Conservation (phyloP, 257 asterid genomes). For the Penstemon davidsonii region DNA sequence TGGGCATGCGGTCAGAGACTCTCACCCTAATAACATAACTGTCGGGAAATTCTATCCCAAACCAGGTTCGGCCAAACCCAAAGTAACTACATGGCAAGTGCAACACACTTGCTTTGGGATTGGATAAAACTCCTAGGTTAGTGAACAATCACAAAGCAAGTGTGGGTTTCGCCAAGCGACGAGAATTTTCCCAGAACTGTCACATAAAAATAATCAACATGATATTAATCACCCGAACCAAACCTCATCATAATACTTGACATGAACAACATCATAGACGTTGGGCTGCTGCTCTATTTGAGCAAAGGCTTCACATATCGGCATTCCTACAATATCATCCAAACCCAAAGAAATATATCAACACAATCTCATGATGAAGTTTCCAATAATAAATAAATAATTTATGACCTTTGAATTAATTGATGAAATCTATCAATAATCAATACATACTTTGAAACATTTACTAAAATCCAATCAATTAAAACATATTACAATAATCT, state of each 20-base stretch:
- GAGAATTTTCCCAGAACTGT: too few relatives aligned
- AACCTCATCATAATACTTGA: constrained; percentile 88
- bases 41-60: too few relatives aligned
- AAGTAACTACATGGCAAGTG: too few relatives aligned
- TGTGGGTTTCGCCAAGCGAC: too few relatives aligned
- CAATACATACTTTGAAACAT: background rate
- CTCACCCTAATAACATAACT: background rate
- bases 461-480: too few relatives aligned
- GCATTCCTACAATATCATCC: constrained; percentile 62
- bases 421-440: background rate
- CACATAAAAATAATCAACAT: background rate
- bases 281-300: constrained; percentile 84
- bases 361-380: constrained; percentile 1
- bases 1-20: constrained; percentile 8
- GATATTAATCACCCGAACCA: constrained; percentile 28
- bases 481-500: too few relatives aligned
- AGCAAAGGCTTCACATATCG: constrained; percentile 84
- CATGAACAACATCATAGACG: constrained; percentile 78
- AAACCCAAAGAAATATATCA: constrained; percentile 5
- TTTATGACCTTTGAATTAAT: background rate
- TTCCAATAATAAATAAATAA: background rate
- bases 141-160: too few relatives aligned
- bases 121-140: too few relatives aligned
- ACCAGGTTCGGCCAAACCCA: too few relatives aligned
- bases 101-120: too few relatives aligned